These are phyloP conservation scores for Didymellaceae sp. DNA, from an alignment of 2,329 filamentous ascomycete species.

Conservation along the genomic window DNA sequence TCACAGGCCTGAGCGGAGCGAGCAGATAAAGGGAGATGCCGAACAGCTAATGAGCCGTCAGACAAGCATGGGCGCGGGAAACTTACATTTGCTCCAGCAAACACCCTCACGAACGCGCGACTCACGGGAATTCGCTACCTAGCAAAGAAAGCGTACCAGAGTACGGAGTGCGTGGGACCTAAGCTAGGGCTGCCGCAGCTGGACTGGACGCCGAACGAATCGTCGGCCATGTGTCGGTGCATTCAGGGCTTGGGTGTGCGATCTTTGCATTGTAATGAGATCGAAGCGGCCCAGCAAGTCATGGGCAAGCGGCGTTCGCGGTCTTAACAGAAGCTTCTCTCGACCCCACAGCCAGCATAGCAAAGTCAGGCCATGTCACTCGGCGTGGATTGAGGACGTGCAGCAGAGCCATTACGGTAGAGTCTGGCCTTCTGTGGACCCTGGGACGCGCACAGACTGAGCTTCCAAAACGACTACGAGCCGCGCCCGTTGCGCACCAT, in stretches of 20 bases:
- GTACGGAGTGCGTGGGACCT: not conserved
- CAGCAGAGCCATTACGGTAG: constrained; percentile 15
- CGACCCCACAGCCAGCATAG: not conserved
- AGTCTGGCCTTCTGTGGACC: constrained; percentile 15
- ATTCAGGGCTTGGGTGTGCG: too few species aligned
- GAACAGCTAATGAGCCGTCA: too few species aligned
- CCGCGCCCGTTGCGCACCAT: constrained; percentile 13
- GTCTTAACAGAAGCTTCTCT: not conserved
- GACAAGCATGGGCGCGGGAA: too few species aligned
- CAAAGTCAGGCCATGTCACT: constrained; percentile 18
- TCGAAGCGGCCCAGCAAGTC: constrained; percentile 7
- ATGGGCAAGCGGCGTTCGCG: not conserved
- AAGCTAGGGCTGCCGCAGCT: constrained; percentile 3
- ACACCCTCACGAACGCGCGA: too few species aligned
- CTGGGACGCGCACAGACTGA: constrained; percentile 7
- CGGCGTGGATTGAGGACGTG: constrained; percentile 19
- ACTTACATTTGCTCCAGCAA: too few species aligned
- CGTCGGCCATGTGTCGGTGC: too few species aligned
- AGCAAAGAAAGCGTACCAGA: constrained; percentile 4
- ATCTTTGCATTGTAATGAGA: too few species aligned
- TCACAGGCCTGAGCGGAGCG: not conserved
- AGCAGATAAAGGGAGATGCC: too few species aligned
- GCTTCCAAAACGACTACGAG: constrained; percentile 15
- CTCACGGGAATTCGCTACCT: too few species aligned
- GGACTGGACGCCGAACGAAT: too few species aligned